These are phyloP conservation scores for Claviceps sp. DNA, from an alignment of 2,329 filamentous ascomycete species.

Conservation along the genomic window DNA sequence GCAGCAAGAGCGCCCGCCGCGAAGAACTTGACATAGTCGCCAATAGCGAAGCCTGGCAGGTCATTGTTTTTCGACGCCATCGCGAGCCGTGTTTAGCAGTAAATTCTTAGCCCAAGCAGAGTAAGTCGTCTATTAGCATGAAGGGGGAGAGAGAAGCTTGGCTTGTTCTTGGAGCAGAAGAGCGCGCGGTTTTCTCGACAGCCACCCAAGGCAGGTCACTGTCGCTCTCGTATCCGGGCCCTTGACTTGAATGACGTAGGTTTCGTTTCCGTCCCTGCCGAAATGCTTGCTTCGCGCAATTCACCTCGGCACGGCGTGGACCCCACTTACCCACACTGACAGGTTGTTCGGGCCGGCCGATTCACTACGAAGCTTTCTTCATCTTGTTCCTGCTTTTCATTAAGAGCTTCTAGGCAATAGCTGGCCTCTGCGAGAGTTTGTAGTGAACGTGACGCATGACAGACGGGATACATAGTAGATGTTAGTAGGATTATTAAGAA, in stretches of 20 bases:
- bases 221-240: background rate
- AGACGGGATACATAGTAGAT: background rate
- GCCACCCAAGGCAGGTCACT: background rate
- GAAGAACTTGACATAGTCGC: slow-evolving; percentile 41
- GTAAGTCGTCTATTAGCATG: background rate
- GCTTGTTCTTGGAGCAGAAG: no score
- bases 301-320: background rate
- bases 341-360: no score
- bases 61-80: slow-evolving; percentile 17
- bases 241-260: slow-evolving; percentile 7
- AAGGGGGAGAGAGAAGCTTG: no score
- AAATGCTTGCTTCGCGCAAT: background rate
- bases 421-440: no score
- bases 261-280: slow-evolving; percentile 6
- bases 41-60: slow-evolving; percentile 25
- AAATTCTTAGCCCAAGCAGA: background rate
- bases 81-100: background rate
- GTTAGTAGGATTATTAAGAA: background rate
- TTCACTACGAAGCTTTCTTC: no score
- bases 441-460: background rate
- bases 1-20: slow-evolving; percentile 38
- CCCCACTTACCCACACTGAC: background rate
- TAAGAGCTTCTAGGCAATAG: no score
- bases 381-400: no score
- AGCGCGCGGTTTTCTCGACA: background rate